phyloP scores from a whole-genome alignment of 2,329 filamentous ascomycete species.

The Emmonsiellopsis sp. region DNA sequence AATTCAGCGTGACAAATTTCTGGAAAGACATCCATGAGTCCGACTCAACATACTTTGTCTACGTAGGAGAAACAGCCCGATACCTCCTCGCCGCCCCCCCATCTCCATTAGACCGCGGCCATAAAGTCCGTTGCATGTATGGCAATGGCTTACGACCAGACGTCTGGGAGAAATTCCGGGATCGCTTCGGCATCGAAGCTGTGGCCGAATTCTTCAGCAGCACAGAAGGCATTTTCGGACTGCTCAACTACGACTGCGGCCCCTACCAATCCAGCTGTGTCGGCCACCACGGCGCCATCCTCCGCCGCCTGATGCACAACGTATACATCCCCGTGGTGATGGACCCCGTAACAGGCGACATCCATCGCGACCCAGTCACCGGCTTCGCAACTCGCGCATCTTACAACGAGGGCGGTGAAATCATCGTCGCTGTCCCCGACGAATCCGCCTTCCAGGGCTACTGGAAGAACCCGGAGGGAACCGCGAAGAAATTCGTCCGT shows the following conservation, averaged over 20 bases:
- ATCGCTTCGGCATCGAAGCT: conserved; percentile 33
- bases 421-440: conserved; percentile 54
- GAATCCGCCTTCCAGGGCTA: conserved; percentile 60
- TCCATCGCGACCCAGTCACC: conserved; percentile 56
- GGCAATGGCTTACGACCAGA: conserved; percentile 51
- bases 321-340: conserved; percentile 58
- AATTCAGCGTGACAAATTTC: conserved; percentile 60
- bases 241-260: conserved; percentile 53
- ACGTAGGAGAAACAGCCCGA: conserved; percentile 68
- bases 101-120: conserved; percentile 35
- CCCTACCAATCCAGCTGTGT: conserved; percentile 57
- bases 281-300: conserved; percentile 60
- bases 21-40: conserved; percentile 64
- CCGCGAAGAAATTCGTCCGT: conserved; percentile 54
- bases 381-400: conserved; percentile 56
- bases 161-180: conserved; percentile 54
- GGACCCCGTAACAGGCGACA: conserved; percentile 59
- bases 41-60: conserved; percentile 61
- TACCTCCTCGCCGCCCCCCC: conserved; percentile 61
- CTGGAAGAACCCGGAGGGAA: conserved; percentile 58
- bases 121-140: conserved; percentile 37
- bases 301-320: conserved; percentile 45
- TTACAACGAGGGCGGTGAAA: conserved; percentile 65
- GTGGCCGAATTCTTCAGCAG: conserved; percentile 71
- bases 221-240: conserved; percentile 59